Base-by-base conservation (phyloP, 805 yeast genomes). In the Suhomyces vadensis region DNA sequence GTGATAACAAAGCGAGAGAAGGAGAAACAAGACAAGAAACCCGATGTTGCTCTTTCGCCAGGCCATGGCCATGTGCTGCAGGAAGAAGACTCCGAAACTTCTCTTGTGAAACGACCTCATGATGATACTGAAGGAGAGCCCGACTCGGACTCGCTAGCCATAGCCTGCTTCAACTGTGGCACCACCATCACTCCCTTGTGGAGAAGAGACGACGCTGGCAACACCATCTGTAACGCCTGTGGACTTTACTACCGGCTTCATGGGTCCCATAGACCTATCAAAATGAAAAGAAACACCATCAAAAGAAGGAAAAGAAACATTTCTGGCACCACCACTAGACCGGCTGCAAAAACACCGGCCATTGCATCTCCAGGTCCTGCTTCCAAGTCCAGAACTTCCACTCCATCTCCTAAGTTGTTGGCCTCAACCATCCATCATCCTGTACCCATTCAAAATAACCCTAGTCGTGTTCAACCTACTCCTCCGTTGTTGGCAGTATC, bases 151-250 rank as follows among this genome's bases (percentile, higher is more conserved):
- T 68, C 76, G 22, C 69, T 81, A 39, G 85, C 85, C 8, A 79
- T 87, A 6, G 89, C 95, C 0, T 87, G 96, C 61, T 83, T 78
- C 51, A 88, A 87, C 67, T 87, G 96, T 65, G 83, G 82, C 2
- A 85, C 94, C 9, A 87, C 94, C 1, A 85, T 85, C 44, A 87
- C 96, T 0, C 96, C 96, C 0, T 67, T 87, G 9, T 87, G 95
- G 95, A 74, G 95, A 58, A 71, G 95, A 49, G 91, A 87, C 59
- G 90, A 82, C 51, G 74, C 73, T 5, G 95, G 95, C 3, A 83
- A 87, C 54, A 85, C 90, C 20, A 87, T 88, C 19, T 87, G 96
- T 70, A 87, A 87, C 57, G 96, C 96, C 0, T 87, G 96, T 67
- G 96, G 90, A 2, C 65, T 88, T 23, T 88, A 87, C 61, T 83